Evolutionary conservation across 2,329 filamentous ascomycete species (phyloP), one percentile per base, ranked within the genome.

Genomic region (Arthrobotrys entomopaga): DNA sequence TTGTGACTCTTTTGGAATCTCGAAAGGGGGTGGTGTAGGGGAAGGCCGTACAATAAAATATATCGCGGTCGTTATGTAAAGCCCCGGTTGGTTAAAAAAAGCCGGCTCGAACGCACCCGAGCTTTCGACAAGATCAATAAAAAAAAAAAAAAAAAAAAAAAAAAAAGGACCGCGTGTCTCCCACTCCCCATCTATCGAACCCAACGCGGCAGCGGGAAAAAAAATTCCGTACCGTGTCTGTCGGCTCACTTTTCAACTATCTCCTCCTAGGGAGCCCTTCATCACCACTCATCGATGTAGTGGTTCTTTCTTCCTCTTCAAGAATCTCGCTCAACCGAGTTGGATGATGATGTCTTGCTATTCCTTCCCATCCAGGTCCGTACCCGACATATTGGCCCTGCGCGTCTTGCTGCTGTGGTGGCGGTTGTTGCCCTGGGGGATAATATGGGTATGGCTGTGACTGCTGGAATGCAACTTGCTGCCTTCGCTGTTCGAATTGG

Each of bases 291-390:
- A 90, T 87, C 80, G 82, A 85, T n/a, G 84, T 84, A 46, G 80
- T 77, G 34, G 83, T 82, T 64, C 90, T 91, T 82, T 96, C 92
- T 77, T 95, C 91, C 76, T 96, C 92, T 79, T 93, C 90, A 29
- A 95, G 86, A 26, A 97, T 93, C 82, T 96, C 93, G 81, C 92
- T 96, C 76, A 97, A 84, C 66, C 93, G 85, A 7, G 93, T 96
- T 0, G 93, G 93, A 82, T 97, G 92, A 77, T 95, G 91, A 81
- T 96, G 93, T 65, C 84, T 81, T 4, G 89, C 86, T 22, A 92
- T 84, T n/a, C 83, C 82, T 76, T 95, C 91, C 91, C 92, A 96
- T 15, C 87, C 89, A 1, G 88, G 85, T 0, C 87, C 86, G 6
- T 85, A 81, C n/a, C 84, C 43, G 15, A 43, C 85, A 81, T 91